Conservation (phyloP, 306 rosid species). For the Vicia sativa region DNA sequence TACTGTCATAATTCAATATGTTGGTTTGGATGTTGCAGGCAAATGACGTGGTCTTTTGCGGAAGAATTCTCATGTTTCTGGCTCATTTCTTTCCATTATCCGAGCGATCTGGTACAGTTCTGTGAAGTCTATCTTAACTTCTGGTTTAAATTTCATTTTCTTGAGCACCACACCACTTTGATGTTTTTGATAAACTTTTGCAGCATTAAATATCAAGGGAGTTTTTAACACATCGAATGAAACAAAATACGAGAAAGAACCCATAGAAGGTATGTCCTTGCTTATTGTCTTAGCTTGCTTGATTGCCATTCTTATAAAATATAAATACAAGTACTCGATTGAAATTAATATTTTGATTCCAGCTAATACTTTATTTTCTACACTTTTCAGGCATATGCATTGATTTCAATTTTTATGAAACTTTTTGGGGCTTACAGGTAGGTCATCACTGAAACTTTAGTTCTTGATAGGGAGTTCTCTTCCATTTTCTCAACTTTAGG, state of each 20-base stretch:
- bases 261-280: slow-evolving; percentile 68
- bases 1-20: slow-evolving; percentile 9
- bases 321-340: slow-evolving; percentile 1
- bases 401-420: slow-evolving; percentile 96
- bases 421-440: slow-evolving; percentile 98
- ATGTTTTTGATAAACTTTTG: slow-evolving; percentile 40
- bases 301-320: slow-evolving; percentile 27
- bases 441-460: slow-evolving; percentile 34
- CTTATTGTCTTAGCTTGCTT: slow-evolving; percentile 24
- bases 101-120: slow-evolving; percentile 82
- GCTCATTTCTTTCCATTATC: slow-evolving; percentile 96
- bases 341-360: slow-evolving; percentile 9
- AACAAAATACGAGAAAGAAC: slow-evolving; percentile 93
- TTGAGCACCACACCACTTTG: slow-evolving; percentile 24
- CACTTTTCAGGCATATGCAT: slow-evolving; percentile 80
- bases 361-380: slow-evolving; percentile 27
- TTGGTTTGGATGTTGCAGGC: slow-evolving; percentile 56
- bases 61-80: slow-evolving; percentile 95
- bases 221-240: slow-evolving; percentile 96
- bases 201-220: slow-evolving; percentile 97
- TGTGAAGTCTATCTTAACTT: slow-evolving; percentile 27
- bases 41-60: slow-evolving; percentile 94
- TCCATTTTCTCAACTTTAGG: slow-evolving; percentile 11
- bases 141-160: slow-evolving; percentile 35
- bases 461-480: slow-evolving; percentile 22